These are phyloP conservation scores for Cystobasidium pallidum DNA, from an alignment of 1,284 basidiomycete species.

Conservation along the genomic window DNA sequence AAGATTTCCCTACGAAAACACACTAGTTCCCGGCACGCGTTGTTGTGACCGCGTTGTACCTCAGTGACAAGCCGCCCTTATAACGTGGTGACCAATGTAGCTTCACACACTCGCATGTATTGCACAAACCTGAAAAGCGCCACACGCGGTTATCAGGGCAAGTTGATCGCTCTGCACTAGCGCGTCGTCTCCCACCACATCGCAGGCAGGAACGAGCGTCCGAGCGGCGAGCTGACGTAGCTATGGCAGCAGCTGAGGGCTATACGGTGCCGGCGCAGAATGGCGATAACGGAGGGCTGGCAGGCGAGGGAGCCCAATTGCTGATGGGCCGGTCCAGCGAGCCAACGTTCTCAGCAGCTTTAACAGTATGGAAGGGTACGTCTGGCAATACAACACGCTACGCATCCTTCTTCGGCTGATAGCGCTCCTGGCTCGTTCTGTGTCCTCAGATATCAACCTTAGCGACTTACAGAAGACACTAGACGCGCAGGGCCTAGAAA, in stretches of 20 bases:
- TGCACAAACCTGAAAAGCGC: background rate
- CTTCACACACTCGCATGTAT: background rate
- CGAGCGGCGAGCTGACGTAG: no score
- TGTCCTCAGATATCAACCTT: conserved; percentile 81
- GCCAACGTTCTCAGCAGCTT: conserved; percentile 39
- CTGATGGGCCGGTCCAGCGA: conserved; percentile 25
- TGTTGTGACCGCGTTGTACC: background rate
- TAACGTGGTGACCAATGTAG: no score
- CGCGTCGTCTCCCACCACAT: conserved; percentile 3
- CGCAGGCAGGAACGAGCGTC: background rate
- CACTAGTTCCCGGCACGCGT: background rate
- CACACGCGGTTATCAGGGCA: background rate
- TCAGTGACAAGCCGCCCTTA: no score
- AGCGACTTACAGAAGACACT: conserved; percentile 88
- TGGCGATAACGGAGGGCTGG: background rate
- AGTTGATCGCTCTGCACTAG: conserved; percentile 5
- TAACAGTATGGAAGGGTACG: conserved; percentile 43
- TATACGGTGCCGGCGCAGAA: conserved; percentile 19
- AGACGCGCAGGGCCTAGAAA: conserved; percentile 84
- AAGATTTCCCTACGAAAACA: background rate
- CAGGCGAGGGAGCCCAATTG: background rate
- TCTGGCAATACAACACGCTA: background rate
- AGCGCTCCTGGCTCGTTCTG: no score
- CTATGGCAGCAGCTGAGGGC: conserved; percentile 34
- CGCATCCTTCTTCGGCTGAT: no score